These are phyloP conservation scores for Emiliania huxleyi DNA, from an alignment of 78 protist species.

Conservation along the genomic window DNA sequence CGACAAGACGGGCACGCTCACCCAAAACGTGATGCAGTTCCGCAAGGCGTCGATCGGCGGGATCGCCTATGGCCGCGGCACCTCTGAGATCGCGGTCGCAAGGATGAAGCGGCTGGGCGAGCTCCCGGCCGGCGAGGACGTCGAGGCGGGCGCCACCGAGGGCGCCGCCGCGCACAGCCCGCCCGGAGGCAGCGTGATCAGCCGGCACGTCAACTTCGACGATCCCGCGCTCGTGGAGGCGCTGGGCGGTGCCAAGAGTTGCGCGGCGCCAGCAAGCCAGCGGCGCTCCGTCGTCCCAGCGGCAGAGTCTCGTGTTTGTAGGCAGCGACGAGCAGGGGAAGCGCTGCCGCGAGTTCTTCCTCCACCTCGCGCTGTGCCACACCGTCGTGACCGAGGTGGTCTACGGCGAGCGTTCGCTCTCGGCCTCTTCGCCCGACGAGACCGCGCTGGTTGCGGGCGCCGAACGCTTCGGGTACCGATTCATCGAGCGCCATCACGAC, in stretches of 20 bases:
- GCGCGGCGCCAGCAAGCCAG: too few species aligned
- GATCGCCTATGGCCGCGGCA: neutral
- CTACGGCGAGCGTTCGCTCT: neutral
- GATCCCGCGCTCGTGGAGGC: neutral
- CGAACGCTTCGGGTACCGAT: neutral
- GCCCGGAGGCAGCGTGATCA: too few species aligned
- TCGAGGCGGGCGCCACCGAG: neutral
- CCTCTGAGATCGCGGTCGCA: neutral
- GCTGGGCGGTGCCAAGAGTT: neutral
- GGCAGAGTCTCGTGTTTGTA: too few species aligned
- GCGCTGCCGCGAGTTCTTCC: neutral
- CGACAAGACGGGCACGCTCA: constrained; percentile 99
- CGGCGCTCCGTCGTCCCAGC: too few species aligned
- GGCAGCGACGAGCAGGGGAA: neutral
- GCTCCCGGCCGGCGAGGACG: neutral
- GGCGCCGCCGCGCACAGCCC: neutral
- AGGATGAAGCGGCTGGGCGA: neutral
- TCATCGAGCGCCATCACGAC: neutral
- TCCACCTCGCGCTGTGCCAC: constrained; percentile 83
- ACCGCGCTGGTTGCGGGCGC: constrained; percentile 77
- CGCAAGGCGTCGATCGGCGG: neutral
- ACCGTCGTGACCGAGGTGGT: constrained; percentile 63
- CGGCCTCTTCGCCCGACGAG: constrained; percentile 88
- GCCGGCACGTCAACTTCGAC: neutral
- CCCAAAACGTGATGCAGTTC: constrained; percentile 86